phyloP scores from a whole-genome alignment of 148 eudicot species.

The Chenopodium quinoa region DNA sequence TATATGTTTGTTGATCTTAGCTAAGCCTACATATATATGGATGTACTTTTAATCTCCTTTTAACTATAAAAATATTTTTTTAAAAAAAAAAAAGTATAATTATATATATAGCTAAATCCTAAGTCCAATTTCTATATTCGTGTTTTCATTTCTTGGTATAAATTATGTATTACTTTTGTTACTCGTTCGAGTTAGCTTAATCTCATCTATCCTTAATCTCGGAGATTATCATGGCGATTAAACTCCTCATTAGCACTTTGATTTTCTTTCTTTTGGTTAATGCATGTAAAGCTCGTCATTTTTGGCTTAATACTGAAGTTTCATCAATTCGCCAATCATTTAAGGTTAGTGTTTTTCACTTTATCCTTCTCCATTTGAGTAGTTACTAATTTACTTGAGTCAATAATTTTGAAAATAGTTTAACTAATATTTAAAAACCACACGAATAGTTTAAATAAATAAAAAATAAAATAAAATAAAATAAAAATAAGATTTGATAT shows the following conservation, averaged over 20 bases:
- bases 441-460: no score
- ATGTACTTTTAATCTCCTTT: background rate
- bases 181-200: background rate
- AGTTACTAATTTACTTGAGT: no score
- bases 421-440: no score
- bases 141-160: no score
- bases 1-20: background rate
- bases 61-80: no score
- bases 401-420: no score
- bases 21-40: background rate
- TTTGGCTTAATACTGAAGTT: background rate
- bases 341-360: slow-evolving; percentile 22
- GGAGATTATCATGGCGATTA: background rate
- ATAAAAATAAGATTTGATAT: no score
- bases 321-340: background rate
- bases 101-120: no score
- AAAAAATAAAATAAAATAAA: no score
- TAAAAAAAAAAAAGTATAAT: no score
- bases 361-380: background rate
- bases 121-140: no score
- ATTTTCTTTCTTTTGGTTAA: slow-evolving; percentile 1
- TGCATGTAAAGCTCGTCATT: slow-evolving; percentile 25
- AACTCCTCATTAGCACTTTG: background rate
- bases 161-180: no score
- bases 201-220: background rate